Base-by-base conservation (phyloP, 2,329 filamentous ascomycete species). In the Apiospora hydei region DNA sequence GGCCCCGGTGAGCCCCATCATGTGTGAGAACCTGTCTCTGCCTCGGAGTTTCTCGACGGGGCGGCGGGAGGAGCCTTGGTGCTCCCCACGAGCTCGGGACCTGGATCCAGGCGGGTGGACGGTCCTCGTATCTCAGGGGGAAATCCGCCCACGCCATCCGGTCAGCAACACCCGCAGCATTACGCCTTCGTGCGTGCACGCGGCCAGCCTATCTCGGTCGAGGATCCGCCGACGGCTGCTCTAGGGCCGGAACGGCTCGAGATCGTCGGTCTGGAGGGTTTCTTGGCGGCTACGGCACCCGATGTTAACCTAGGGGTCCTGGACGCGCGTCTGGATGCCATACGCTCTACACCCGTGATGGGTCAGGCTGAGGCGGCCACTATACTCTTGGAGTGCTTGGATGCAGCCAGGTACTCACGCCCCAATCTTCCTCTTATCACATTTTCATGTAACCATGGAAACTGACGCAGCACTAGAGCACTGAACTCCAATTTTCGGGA, bases 141-240 rank as follows among this genome's bases (percentile, higher is more conserved):
- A 49, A 49, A 69, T 16, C 53, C 53, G 21, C 26, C 53, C 8
- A 57, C 53, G 21, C 5, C 14, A 57, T 34, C 26, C 26, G 44
- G 47, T 11, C 30, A 53, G 43, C 69, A 16, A 69, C 53, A 26
- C 16, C 43, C 46, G 3, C 69, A 61, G 30, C 69, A 53, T 61
- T 74, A 73, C 57, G 72, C 72, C 21, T 74, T 74, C 38, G 30
- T 74, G 46, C 70, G 73, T 21, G 47, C 70, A 47, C 70, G 69
- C 24, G 24, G 16, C 18, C 67, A 38, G 43, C 24, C 43, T 7
- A 47, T 69, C 30, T n/a, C 47, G 30, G 67, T 69, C 26, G 14
- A 51, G 46, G 67, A 69, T 41, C 67, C 67, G 47, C 67, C 46
- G 16, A 21, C 46, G 46, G 44, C 67, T 1, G 1, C 16, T 14